Base-by-base conservation (phyloP, 345 rosid species). In the Ceriops tagal region DNA sequence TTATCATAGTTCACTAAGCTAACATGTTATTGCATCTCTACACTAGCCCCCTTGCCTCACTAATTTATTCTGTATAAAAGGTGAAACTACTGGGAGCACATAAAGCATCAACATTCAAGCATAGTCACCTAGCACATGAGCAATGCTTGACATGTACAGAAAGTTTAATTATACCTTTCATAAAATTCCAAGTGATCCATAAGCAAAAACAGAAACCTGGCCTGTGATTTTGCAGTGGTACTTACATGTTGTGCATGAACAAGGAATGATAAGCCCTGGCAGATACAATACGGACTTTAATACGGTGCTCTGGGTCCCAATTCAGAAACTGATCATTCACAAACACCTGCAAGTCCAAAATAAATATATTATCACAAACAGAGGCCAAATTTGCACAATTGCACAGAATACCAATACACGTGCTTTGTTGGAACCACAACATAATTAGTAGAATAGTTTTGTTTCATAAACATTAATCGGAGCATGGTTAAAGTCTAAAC, bases 241-340 rank as follows among this genome's bases (percentile, higher is more conserved):
- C 97, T 88, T 86, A 95, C 99, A 95, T 92, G 88, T 92, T 95
- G 81, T 95, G 96, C 99, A 95, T 95, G 81, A 95, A 92, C 82
- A 95, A 79, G 47, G 99, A 90, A 82, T 95, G 99, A 65, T 95
- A 95, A 20, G 99, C 99, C 76, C 99, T 90, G 52, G 98, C 97
- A 39, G 99, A 92, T 6, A 95, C 99, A 71, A 95, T 95, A 58
- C 99, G 81, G 77, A 95, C 99, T 87, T 95, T 95, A 86, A 95
- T 84, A 81, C 78, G 76, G 90, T 92, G 78, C 79, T 83, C 79
- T 7, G 88, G 91, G 72, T 91, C 98, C 98, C 98, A 93, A 78
- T 91, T 93, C 72, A 93, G 80, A 85, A 73, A 93, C 71, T 91
- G 98, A 79, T 93, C 98, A 57, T 93, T 93, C 35, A 93, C 87